Evolutionary conservation across 495 filamentous ascomycete genomes (phyloP).

Genomic region (Neurospora terricola): DNA sequence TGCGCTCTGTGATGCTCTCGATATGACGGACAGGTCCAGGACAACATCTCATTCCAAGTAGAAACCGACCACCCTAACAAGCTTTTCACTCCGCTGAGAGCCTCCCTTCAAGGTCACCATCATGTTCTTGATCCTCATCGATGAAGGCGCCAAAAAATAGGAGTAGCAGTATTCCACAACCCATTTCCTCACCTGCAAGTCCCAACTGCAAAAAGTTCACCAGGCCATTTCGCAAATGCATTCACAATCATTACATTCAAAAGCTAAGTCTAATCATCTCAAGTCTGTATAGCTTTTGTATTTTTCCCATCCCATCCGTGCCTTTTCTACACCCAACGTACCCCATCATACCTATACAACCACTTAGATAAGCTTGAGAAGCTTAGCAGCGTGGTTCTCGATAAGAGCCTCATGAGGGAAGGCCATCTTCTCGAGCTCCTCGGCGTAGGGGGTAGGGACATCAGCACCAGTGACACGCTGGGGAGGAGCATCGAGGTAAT

Average conservation of each 20-base stretch:
- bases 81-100: background rate
- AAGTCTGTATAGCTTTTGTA: background rate
- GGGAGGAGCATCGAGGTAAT: conserved; percentile 89
- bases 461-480: conserved; percentile 91
- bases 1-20: background rate
- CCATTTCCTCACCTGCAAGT: background rate
- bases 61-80: background rate
- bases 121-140: background rate
- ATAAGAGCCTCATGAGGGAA: conserved; percentile 87
- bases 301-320: background rate
- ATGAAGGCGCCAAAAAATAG: background rate
- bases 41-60: background rate
- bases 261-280: background rate
- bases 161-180: background rate
- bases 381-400: conserved; percentile 69
- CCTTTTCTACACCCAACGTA: background rate
- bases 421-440: conserved; percentile 77
- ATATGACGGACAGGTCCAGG: background rate
- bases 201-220: background rate
- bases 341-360: background rate
- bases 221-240: background rate
- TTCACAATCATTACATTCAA: background rate
- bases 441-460: conserved; percentile 88
- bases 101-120: background rate
- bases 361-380: conserved; percentile 57